Evolutionary conservation across 306 rosid species (phyloP).

Genomic region (Biancaea sappan): DNA sequence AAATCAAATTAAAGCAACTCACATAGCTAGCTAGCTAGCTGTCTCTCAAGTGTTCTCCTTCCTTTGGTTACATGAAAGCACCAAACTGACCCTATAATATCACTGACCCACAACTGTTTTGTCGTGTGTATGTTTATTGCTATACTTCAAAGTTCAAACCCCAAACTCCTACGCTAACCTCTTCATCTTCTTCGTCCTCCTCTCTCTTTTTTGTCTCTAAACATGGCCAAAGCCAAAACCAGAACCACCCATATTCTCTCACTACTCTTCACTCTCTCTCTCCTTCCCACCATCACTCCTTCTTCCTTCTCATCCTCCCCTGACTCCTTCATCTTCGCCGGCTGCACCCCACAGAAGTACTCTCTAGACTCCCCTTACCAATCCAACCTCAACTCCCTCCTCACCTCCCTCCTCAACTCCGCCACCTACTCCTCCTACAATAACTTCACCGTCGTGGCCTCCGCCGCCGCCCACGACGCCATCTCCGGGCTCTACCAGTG

Average conservation of each 20-base stretch:
- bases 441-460: constrained; percentile 73
- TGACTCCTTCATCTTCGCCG: constrained; percentile 60
- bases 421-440: constrained; percentile 84
- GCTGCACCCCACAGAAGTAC: constrained; percentile 78
- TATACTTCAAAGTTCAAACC: too few relatives aligned
- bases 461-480: constrained; percentile 49
- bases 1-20: not conserved
- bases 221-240: constrained; percentile 25
- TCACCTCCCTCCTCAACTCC: constrained; percentile 81
- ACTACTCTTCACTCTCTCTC: not conserved
- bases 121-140: too few relatives aligned
- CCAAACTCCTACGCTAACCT: not conserved
- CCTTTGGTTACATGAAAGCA: not conserved
- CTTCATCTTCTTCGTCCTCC: not conserved
- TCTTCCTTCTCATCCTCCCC: constrained; percentile 38
- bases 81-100: not conserved
- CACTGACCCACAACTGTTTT: not conserved
- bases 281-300: not conserved
- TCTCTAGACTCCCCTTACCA: constrained; percentile 61
- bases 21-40: not conserved
- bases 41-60: not conserved
- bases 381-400: constrained; percentile 72
- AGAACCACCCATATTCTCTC: not conserved
- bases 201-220: not conserved
- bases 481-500: constrained; percentile 87